Evolutionary conservation across 2,329 filamentous ascomycete genomes (phyloP).

Genomic region (Hirsutella thompsonii): DNA sequence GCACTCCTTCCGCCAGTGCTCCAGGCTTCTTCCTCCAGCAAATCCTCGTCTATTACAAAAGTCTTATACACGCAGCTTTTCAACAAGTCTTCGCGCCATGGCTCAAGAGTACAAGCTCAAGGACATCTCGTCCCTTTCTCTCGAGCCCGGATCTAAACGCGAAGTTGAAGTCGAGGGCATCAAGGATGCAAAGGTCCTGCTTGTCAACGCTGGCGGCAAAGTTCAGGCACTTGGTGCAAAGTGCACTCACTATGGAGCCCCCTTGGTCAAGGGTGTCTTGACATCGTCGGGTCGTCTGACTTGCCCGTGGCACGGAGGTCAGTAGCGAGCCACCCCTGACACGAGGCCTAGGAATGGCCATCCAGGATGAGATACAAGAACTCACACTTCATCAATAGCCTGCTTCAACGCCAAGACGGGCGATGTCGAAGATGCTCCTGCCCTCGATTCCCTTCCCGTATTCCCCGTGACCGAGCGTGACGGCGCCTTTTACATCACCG

Average conservation of each 20-base stretch:
- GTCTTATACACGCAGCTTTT: constrained; percentile 7
- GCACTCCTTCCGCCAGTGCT: background rate
- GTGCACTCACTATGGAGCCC: constrained; percentile 88
- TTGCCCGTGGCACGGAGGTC: constrained; percentile 94
- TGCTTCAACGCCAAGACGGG: constrained; percentile 86
- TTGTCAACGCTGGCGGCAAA: constrained; percentile 66
- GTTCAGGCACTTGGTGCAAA: constrained; percentile 71
- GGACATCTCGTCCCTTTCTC: constrained; percentile 57
- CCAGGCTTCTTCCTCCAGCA: background rate
- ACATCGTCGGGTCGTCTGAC: constrained; percentile 72
- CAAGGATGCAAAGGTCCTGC: constrained; percentile 71
- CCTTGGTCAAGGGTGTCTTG: constrained; percentile 74
- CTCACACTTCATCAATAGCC: no score
- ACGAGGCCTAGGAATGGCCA: no score
- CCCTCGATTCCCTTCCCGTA: constrained; percentile 69
- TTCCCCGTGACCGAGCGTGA: constrained; percentile 75
- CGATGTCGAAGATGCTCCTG: constrained; percentile 91
- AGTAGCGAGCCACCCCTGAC: constrained; percentile 8
- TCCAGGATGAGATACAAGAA: no score
- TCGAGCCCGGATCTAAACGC: constrained; percentile 71
- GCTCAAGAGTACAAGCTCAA: constrained; percentile 58
- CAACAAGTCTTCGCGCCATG: constrained; percentile 26
- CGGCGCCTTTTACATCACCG: constrained; percentile 73
- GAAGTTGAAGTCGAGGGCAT: constrained; percentile 88
- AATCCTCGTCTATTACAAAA: background rate